Evolutionary conservation across 257 asterid genomes (phyloP).

Genomic region (Thymus mandschuricus): DNA sequence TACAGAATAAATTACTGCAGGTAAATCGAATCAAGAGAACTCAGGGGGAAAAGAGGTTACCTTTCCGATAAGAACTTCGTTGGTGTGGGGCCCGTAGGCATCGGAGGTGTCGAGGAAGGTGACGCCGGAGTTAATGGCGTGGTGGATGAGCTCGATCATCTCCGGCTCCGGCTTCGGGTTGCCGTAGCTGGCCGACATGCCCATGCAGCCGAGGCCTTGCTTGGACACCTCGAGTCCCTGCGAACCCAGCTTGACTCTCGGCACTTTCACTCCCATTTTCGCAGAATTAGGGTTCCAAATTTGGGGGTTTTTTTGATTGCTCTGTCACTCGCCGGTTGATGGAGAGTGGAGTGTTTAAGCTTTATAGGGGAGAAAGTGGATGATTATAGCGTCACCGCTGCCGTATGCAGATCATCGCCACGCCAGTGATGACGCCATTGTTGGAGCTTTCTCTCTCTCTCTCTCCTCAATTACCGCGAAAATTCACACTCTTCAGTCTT

Average conservation of each 20-base stretch:
- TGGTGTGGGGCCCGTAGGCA: slow-evolving; percentile 42
- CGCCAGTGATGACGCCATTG: not conserved
- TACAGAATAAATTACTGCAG: no score
- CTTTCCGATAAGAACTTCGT: slow-evolving; percentile 42
- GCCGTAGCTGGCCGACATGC: slow-evolving; percentile 40
- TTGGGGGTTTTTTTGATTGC: not conserved
- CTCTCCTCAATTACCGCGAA: no score
- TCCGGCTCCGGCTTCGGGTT: slow-evolving; percentile 37
- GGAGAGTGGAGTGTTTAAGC: not conserved
- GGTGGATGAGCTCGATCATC: slow-evolving; percentile 40
- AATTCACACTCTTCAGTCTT: no score
- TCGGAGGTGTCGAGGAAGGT: slow-evolving; percentile 45
- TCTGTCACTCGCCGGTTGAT: not conserved
- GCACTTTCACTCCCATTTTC: slow-evolving; percentile 15
- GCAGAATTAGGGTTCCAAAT: not conserved
- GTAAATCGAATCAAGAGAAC: no score
- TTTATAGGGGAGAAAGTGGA: not conserved
- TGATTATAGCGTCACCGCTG: not conserved
- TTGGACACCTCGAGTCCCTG: slow-evolving; percentile 45
- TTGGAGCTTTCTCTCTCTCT: not conserved
- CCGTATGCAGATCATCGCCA: not conserved
- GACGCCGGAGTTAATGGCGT: slow-evolving; percentile 40
- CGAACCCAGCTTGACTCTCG: slow-evolving; percentile 41
- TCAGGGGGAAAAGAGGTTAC: slow-evolving; percentile 42
- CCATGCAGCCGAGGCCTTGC: slow-evolving; percentile 49